Evolutionary conservation across 2,329 filamentous ascomycete genomes (phyloP), one percentile per base, ranked within the genome.

Genomic region (Pestalotiopsis fici): DNA sequence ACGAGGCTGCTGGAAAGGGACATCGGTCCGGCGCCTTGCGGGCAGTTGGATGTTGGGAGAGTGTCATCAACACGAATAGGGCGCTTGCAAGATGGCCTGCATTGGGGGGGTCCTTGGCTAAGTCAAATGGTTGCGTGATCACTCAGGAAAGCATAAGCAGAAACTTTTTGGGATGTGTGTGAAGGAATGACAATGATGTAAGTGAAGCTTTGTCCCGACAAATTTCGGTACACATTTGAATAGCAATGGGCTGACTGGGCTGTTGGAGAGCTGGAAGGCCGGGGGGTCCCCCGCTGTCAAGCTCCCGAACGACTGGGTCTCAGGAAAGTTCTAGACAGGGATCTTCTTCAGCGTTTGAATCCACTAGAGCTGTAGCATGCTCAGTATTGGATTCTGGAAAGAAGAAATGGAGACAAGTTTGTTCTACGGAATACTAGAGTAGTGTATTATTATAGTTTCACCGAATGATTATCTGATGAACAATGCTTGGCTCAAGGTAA

Each of bases 1-100:
- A 74, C 69, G 72, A 76, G 57, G 70, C 74, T 75, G 68, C 68
- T 74, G 72, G 74, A 71, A 70, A 77, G 73, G 75, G 78, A 78
- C 78, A 80, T 80, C 71, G 73, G 73, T 74, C 71, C 70, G 56
- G 68, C 70, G 71, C 72, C 74, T 74, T 74, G 66, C 73, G 69
- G 70, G 71, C 69, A 67, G 66, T 67, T 66, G 69, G 28, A 67
- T 31, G 27, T 65, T 60, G 61, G 59, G 70, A 68, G 70, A 23
- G n/a, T 28, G 39, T 69, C 74, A 75, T 76, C 59, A 75, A 77
- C 73, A 69, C 71, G 67, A 66, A 57, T 62, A n/a, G 31, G 31
- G 59, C 59, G 28, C n/a, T 23, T 15, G 56, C 43, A n/a, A 50
- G 43, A 50, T 3, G 43, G 43, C 43, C 43, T 50, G 43, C 43